Conservation (phyloP, 108 stramenopile species). For the Mayamaea pseudoterrestris region DNA sequence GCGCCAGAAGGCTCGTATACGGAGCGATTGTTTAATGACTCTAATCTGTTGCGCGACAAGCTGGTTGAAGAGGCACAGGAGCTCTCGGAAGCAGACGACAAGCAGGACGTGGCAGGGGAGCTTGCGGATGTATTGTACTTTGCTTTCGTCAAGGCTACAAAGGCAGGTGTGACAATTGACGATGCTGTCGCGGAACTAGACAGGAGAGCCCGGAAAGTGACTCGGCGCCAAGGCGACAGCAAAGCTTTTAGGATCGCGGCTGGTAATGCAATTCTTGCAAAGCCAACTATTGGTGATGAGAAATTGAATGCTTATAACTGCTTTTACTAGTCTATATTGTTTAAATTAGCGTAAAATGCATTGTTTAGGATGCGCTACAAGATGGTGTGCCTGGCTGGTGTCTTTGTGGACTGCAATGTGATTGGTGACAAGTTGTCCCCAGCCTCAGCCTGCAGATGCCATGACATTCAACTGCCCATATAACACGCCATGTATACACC, state of each 20-base stretch:
- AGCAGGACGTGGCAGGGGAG: conserved; percentile 87
- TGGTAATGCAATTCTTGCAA: conserved; percentile 59
- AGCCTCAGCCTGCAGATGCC: too few relatives aligned
- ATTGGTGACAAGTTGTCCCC: too few relatives aligned
- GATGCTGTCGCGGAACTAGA: conserved; percentile 86
- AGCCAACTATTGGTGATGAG: too few relatives aligned
- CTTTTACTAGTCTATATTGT: too few relatives aligned
- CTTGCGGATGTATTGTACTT: conserved; percentile 96
- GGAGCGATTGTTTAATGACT: conserved; percentile 90
- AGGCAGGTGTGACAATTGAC: conserved; percentile 85
- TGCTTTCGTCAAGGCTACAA: conserved; percentile 86
- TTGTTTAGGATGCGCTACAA: too few relatives aligned
- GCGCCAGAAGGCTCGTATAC: conserved; percentile 94
- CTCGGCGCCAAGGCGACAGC: conserved; percentile 86
- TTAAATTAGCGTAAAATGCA: too few relatives aligned
- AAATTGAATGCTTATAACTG: too few relatives aligned
- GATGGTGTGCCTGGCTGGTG: too few relatives aligned
- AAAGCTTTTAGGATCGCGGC: conserved; percentile 88
- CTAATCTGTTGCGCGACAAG: conserved; percentile 79
- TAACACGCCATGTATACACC: too few relatives aligned
- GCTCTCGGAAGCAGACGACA: conserved; percentile 75
- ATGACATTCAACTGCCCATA: too few relatives aligned
- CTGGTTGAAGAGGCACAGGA: conserved; percentile 99
- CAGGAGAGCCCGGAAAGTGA: conserved; percentile 82
- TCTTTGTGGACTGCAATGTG: too few relatives aligned